These are phyloP conservation scores for Fennellomyces sp. DNA, from an alignment of 371 early-diverging fungal genomes.

Conservation along the genomic window DNA sequence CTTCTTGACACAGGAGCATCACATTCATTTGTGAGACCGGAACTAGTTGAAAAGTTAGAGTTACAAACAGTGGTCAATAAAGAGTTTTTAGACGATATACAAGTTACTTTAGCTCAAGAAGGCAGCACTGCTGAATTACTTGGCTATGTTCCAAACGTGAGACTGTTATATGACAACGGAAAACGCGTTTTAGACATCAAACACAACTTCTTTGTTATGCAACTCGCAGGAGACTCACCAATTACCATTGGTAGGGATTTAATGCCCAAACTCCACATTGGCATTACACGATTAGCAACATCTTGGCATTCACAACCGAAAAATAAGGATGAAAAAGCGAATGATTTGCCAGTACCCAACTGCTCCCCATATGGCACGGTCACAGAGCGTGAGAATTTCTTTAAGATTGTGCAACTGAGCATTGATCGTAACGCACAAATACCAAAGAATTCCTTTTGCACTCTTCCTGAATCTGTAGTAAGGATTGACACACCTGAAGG, in stretches of 20 bases:
- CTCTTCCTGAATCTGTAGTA: constrained; percentile 19
- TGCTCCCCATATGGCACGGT: constrained; percentile 18
- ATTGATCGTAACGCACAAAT: constrained; percentile 10
- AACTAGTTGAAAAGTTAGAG: neutral
- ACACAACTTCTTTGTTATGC: constrained; percentile 5
- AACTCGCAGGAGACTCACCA: neutral
- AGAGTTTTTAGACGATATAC: neutral
- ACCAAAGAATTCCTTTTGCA: constrained; percentile 15
- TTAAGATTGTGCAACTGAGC: constrained; percentile 1
- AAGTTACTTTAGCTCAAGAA: neutral
- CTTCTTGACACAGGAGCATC: neutral
- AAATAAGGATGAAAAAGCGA: neutral
- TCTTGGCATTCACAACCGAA: neutral
- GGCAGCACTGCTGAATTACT: neutral
- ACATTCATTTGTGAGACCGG: neutral
- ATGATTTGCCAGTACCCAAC: constrained; percentile 12
- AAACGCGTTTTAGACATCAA: neutral
- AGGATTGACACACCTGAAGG: constrained; percentile 11
- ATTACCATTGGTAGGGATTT: constrained; percentile 11
- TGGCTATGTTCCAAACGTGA: neutral
- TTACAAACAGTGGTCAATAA: neutral
- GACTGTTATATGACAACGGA: neutral
- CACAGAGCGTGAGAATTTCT: constrained; percentile 11
- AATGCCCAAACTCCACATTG: constrained; percentile 10
- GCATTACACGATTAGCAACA: constrained; percentile 2